Evolutionary conservation across 805 yeast genomes (phyloP), one percentile per base, ranked within the genome.

Genomic region (Starmerella tilneyi): DNA sequence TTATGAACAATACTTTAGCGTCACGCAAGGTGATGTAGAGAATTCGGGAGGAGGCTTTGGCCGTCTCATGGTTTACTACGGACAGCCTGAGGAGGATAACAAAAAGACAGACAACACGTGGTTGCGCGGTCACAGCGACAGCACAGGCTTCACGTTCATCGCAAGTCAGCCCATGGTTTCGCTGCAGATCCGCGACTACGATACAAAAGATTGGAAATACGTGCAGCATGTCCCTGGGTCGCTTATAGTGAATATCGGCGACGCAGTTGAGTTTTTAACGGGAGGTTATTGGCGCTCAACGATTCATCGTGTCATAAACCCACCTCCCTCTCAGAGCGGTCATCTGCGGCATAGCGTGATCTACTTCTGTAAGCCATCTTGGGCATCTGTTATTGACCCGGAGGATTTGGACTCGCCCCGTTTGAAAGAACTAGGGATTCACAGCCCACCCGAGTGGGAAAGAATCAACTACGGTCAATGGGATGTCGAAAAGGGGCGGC

Each of bases 81-180:
- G 63, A 26, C 61, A 61, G 27, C 53, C 56, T 26, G 58, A 58
- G 12, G 59, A 58, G 5, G 62, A 62, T 16, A 58, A 59, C 9
- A 34, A 53, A 17, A 55, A 59, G 35, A 68, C 73, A 0, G 62
- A 61, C 9, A 58, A 62, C 23, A 69, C 69, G 2, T 70, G 69
- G 68, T 57, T 72, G 23, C 60, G 74, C 39, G 76, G 75, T 2
- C 76, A 72, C 49, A 65, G 72, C 23, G 75, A 72, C 49, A 62
- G 65, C 30, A 58, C 66, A 34, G 71, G 64, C 1, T 66, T 68
- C 43, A 59, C 71, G 2, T 66, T 68, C 47, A 65, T 68, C 20
- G 61, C 65, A 0, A 63, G 68, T 11, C 71, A 66, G 55, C 69
- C 71, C 11, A 66, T 68, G 51, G 55, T 63, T 2, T 58, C 70